Conservation (phyloP, 495 filamentous ascomycete species). For the Talaromyces nanjingensis region DNA sequence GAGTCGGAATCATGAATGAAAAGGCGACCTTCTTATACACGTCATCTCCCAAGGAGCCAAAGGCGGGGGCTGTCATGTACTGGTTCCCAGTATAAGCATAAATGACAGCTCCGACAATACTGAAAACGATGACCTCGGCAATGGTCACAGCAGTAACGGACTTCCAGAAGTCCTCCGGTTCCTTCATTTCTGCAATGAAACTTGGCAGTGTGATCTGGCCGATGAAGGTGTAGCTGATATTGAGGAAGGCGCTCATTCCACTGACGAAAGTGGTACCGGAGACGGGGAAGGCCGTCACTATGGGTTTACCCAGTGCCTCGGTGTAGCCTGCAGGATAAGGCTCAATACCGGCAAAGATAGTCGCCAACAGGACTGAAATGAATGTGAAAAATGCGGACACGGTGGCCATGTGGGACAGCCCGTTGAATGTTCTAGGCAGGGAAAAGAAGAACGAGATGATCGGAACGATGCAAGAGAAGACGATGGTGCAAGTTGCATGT, state of each 20-base stretch:
- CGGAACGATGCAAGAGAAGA: constrained; percentile 61
- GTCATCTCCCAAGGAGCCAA: constrained; percentile 66
- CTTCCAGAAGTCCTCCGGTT: constrained; percentile 83
- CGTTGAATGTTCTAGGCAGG: constrained; percentile 71
- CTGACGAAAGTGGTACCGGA: constrained; percentile 68
- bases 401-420: constrained; percentile 68
- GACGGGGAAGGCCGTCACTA: constrained; percentile 58
- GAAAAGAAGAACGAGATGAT: constrained; percentile 69
- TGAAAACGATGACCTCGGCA: constrained; percentile 75
- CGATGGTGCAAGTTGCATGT: constrained; percentile 60
- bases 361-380: constrained; percentile 71
- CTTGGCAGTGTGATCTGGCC: constrained; percentile 85
- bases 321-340: constrained; percentile 56
- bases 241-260: constrained; percentile 77
- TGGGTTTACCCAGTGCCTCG: constrained; percentile 45
- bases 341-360: constrained; percentile 70
- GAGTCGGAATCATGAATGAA: constrained; percentile 86
- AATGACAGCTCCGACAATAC: constrained; percentile 63
- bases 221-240: constrained; percentile 89
- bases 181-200: constrained; percentile 89
- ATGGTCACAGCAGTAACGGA: constrained; percentile 83
- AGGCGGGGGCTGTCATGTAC: constrained; percentile 76
- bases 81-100: constrained; percentile 80
- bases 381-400: constrained; percentile 78
- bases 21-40: constrained; percentile 76